Evolutionary conservation across 345 rosid genomes (phyloP), one percentile per base, ranked within the genome.

Genomic region (Acer negundo): DNA sequence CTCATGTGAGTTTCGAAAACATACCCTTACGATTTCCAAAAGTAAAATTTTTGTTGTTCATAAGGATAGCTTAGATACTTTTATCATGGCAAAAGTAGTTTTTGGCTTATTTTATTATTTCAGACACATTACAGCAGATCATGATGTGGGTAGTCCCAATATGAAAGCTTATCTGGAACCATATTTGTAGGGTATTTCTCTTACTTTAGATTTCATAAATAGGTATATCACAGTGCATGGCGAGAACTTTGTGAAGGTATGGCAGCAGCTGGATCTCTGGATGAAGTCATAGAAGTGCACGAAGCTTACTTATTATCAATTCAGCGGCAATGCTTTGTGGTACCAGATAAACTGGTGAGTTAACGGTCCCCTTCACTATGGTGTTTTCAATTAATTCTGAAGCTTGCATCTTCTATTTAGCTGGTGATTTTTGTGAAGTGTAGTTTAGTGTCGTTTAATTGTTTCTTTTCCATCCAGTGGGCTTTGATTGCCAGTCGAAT

Each of bases 181-280:
- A 10, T 53, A 42, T 26, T 15, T 62, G 35, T 62, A 74, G 40
- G 22, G 47, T 49, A 42, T 26, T 63, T 77, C 72, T 77, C 72
- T 77, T 58, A 79, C 65, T 67, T 72, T 73, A 77, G 65, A 71
- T 82, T 82, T 69, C 74, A 42, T 85, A 77, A 46, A 75, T 91
- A 96, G 99, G 99, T 96, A 61, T 96, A 94, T 85, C 99, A 94
- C 81, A 92, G 94, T 17, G 94, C 98, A 5, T 96, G 99, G 99
- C 94, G 88, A 49, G 99, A 94, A 82, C 94, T 96, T 23, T 92
- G 97, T 71, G 97, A 92, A 79, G 98, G 95, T 73, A 89, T 94
- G 94, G 87, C 82, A 44, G 86, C 89, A 65, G 99, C 99, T 78
- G 93, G 92, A 68, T 94, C 99, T 75, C 89, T 96, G 62, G 98